Evolutionary conservation across 148 eudicot genomes (phyloP).

Genomic region (Vaccinium macrocarpon): DNA sequence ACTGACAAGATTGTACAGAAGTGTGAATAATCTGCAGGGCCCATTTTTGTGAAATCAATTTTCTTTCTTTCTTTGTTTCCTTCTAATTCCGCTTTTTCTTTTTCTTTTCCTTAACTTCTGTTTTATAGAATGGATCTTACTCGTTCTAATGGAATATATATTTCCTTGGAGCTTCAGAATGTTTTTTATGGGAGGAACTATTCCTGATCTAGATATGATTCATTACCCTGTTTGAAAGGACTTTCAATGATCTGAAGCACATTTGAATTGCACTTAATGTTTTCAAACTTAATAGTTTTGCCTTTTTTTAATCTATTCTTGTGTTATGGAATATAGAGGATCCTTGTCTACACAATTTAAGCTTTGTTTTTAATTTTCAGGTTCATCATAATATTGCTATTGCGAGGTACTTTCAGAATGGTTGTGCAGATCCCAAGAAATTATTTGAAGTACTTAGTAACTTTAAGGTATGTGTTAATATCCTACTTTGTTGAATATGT

Average conservation of each 20-base stretch:
- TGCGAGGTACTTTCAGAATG: conserved; percentile 65
- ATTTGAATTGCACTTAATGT: neutral
- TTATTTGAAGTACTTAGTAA: conserved; percentile 58
- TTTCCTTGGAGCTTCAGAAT: neutral
- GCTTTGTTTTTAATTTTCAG: conserved; percentile 33
- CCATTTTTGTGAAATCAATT: neutral
- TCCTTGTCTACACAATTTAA: conserved; percentile 17
- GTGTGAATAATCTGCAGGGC: neutral
- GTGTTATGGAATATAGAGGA: neutral
- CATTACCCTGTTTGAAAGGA: neutral
- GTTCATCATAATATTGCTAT: conserved; percentile 75
- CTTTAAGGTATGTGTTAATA: conserved; percentile 57
- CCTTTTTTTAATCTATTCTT: neutral
- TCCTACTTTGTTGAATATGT: neutral
- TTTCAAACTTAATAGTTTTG: neutral
- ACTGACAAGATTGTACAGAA: neutral
- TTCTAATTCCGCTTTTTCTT: neutral
- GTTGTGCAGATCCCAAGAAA: conserved; percentile 69
- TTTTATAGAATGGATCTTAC: neutral
- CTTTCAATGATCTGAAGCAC: neutral
- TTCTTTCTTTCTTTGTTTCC: neutral
- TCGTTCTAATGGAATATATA: neutral
- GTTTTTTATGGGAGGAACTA: neutral
- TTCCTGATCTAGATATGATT: neutral
- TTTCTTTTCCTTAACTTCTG: neutral